Evolutionary conservation across 2,329 filamentous ascomycete species (phyloP).

Genomic region (Blumeria graminis): DNA sequence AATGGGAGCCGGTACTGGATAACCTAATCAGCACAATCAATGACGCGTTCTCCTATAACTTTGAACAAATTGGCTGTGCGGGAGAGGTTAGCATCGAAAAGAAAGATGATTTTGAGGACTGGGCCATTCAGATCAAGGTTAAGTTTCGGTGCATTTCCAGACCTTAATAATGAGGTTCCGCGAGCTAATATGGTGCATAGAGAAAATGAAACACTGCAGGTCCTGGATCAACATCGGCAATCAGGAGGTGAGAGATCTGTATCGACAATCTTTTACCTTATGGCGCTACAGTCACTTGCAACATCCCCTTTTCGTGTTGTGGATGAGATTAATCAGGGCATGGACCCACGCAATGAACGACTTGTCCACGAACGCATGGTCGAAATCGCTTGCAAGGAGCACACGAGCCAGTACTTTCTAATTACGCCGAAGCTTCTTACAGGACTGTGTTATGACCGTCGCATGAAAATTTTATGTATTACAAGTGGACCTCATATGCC

Average conservation of each 20-base stretch:
- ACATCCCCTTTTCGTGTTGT: constrained; percentile 93
- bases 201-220: constrained; percentile 58
- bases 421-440: constrained; percentile 90
- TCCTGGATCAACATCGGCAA: constrained; percentile 77
- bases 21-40: constrained; percentile 58
- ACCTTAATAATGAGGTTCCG: not conserved
- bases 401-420: constrained; percentile 73
- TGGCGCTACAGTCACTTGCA: constrained; percentile 85
- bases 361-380: constrained; percentile 98
- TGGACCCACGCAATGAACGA: constrained; percentile 95
- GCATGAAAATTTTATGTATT: constrained; percentile 88
- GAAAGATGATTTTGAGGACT: constrained; percentile 77
- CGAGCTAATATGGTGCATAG: constrained; percentile 18
- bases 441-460: constrained; percentile 60
- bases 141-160: constrained; percentile 51
- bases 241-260: constrained; percentile 91
- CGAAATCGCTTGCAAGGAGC: constrained; percentile 75
- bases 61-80: constrained; percentile 79
- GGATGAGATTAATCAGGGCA: constrained; percentile 98
- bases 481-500: constrained; percentile 62
- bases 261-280: constrained; percentile 95
- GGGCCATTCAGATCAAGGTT: constrained; percentile 84
- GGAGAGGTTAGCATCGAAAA: constrained; percentile 79
- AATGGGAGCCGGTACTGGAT: constrained; percentile 73
- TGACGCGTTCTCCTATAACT: constrained; percentile 77